Base-by-base conservation (phyloP, 495 filamentous ascomycete genomes). In the Mytilinidion resinicola region DNA sequence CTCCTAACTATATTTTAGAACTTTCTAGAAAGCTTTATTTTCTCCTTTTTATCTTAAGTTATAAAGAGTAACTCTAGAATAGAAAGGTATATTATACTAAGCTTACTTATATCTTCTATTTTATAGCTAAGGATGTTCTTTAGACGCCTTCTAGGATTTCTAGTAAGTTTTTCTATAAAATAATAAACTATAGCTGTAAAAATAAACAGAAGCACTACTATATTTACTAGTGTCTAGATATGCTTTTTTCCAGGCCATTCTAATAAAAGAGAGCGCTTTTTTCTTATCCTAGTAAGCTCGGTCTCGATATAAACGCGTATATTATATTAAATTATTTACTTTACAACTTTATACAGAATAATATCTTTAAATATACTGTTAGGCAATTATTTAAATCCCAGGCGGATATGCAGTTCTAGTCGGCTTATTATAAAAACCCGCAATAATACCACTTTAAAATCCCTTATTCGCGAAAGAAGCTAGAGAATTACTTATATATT, bases 161-260 rank as follows among this genome's bases (percentile, higher is more conserved):
- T 14, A 39, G 37, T 9, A 39, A 39, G 14, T 39, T 39, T 14
- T 39, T 14, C 37, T 39, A 39, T 14, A 14, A 39, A 39, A 39
- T 17, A 17, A 46, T 17, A 46, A 6, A 17, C 42, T 46, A 17
- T 46, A 17, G 42, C 15, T 6, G 42, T 17, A 39, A 17, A 46
- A 17, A 37, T 61, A 46, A 64, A 64, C 21, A 64, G 52, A n/a
- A 73, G 71, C 37, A 65, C 63, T 12, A 77, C 69, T 49, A 66
- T 70, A 21, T 70, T 17, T 10, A 67, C 69, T 0, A 81, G 64
- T 12, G 21, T 39, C 20, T 65, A 5, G 50, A 76, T 66, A 10
- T 15, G 36, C 12, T 62, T 9, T 25, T 68, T 25, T 2, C 71
- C 68, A 3, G 78, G 79, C 79, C 77, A 82, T 33, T 60, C 57